Conservation (phyloP, 257 asterid genomes). For the Solanum dulcamara region DNA sequence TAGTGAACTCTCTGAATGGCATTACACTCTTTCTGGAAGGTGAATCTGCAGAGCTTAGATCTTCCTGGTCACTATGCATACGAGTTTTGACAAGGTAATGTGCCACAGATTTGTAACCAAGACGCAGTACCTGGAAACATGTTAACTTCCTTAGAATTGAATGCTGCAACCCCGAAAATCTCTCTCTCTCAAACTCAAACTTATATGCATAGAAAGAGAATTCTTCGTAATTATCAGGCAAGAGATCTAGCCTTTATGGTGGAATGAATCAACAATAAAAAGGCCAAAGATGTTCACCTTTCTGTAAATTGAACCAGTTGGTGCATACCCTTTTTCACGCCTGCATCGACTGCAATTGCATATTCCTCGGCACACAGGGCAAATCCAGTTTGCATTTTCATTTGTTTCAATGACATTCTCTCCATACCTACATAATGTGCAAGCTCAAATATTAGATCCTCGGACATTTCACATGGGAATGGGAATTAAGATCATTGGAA, state of each 20-base stretch:
- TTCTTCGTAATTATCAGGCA: neutral
- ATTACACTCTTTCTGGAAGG: constrained; percentile 6
- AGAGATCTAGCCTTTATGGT: neutral
- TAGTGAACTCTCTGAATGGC: constrained; percentile 3
- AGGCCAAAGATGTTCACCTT: constrained; percentile 21
- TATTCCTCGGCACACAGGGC: constrained; percentile 70
- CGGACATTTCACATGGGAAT: neutral
- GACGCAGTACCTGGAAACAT: constrained; percentile 25
- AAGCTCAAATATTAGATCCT: neutral
- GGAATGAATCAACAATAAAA: neutral
- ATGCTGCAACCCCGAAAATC: neutral
- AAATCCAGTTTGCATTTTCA: constrained; percentile 43
- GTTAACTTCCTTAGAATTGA: neutral
- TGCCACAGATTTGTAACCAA: constrained; percentile 71
- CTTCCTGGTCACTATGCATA: constrained; percentile 6
- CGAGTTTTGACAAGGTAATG: constrained; percentile 53
- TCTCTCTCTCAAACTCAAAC: neutral
- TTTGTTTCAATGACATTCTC: constrained; percentile 57
- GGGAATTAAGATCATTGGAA: neutral
- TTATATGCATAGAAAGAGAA: neutral
- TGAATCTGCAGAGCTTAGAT: constrained; percentile 1
- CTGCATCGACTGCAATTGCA: constrained; percentile 77
- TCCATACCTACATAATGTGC: constrained; percentile 37
- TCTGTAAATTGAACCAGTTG: constrained; percentile 43
- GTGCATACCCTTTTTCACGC: constrained; percentile 45